Conservation (phyloP, 2,329 filamentous ascomycete species). For the Pseudocercospora crystallina region DNA sequence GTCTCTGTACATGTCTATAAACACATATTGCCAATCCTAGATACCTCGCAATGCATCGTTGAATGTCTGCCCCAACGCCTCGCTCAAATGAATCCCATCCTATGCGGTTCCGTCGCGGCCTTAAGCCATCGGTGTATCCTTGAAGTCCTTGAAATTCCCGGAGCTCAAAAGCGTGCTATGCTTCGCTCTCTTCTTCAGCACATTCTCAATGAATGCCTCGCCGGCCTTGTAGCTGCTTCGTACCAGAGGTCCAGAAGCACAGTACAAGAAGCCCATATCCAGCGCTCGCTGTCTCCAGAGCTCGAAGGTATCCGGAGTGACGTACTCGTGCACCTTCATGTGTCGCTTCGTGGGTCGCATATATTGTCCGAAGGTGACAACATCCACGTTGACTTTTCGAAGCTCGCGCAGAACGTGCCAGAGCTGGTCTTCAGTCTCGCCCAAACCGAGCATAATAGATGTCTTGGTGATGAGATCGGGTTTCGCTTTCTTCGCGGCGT, state of each 20-base stretch:
- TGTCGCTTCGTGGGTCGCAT: slow-evolving; percentile 98
- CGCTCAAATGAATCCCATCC: neutral
- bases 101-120: neutral
- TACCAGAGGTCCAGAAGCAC: slow-evolving; percentile 88
- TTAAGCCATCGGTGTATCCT: slow-evolving; percentile 17
- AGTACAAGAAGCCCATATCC: slow-evolving; percentile 96
- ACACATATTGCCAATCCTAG: neutral
- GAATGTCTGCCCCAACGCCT: neutral
- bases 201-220: slow-evolving; percentile 98
- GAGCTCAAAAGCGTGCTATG: slow-evolving; percentile 34
- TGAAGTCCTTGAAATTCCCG: slow-evolving; percentile 30
- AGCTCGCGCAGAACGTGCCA: slow-evolving; percentile 79
- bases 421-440: slow-evolving; percentile 85
- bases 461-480: slow-evolving; percentile 94
- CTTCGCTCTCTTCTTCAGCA: slow-evolving; percentile 74
- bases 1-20: slow-evolving; percentile 1
- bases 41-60: slow-evolving; percentile 2
- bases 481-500: slow-evolving; percentile 75
- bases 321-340: slow-evolving; percentile 93
- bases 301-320: slow-evolving; percentile 89
- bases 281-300: slow-evolving; percentile 85
- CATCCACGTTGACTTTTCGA: slow-evolving; percentile 77
- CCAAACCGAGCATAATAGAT: slow-evolving; percentile 92
- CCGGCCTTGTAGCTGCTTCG: slow-evolving; percentile 96
- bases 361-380: slow-evolving; percentile 99